Evolutionary conservation across 1,284 basidiomycete species (phyloP).

Genomic region (Cutaneotrichosporon mucoides): DNA sequence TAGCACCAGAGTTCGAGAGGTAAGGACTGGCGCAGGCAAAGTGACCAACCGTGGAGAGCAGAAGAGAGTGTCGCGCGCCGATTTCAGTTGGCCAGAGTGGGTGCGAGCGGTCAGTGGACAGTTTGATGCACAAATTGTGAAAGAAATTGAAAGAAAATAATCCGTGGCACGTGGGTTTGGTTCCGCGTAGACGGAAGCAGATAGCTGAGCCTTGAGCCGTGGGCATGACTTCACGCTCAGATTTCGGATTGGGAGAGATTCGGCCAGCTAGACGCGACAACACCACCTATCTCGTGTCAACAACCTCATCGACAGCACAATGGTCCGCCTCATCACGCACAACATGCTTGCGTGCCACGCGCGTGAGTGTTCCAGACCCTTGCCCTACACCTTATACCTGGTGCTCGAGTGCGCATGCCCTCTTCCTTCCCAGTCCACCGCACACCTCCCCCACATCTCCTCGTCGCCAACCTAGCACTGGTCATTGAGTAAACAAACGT

Average conservation of each 20-base stretch:
- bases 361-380: conserved; percentile 46
- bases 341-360: conserved; percentile 95
- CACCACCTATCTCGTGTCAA: no score
- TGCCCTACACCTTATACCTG: no score
- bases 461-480: no score
- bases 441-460: not conserved
- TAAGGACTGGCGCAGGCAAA: conserved; percentile 24
- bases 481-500: not conserved
- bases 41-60: conserved; percentile 17
- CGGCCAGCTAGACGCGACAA: no score
- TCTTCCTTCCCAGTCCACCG: not conserved
- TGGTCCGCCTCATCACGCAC: conserved; percentile 95
- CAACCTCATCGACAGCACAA: conserved; percentile 36
- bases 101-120: no score
- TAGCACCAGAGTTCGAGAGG: conserved; percentile 13
- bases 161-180: no score
- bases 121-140: not conserved
- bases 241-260: not conserved
- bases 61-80: no score
- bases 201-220: no score
- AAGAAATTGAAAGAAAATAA: not conserved
- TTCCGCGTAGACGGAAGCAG: no score
- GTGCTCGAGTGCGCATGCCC: no score
- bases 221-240: not conserved
- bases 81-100: no score